Base-by-base conservation (phyloP, 345 rosid genomes). In the Limnanthes douglasii region DNA sequence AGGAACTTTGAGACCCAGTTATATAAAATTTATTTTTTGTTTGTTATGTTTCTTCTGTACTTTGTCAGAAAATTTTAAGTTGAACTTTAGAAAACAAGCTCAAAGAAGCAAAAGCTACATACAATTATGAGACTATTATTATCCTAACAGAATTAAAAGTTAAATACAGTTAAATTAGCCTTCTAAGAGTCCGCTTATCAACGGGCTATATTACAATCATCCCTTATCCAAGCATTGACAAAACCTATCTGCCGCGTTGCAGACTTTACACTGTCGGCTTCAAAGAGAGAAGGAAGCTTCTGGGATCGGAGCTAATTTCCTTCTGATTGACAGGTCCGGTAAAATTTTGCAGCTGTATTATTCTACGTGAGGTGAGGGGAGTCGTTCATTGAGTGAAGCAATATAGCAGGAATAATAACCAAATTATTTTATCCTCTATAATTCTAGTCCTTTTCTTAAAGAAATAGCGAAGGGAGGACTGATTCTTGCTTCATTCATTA, bases 301-400 rank as follows among this genome's bases (percentile, higher is more conserved):
- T 36, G 79, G 75, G 18, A 46, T 21, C 36, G 44, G 54, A 39
- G 67, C 56, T 39, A 68, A 53, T 49, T 48, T 66, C 41, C 64
- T 85, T 40, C 59, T 80, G 75, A 74, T 85, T 48, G 94, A 85
- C 64, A 73, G 88, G 88, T 81, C 57, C 59, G 62, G 31, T 37
- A 46, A 15, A 24, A 48, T 21, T 29, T 49, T 37, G 41, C 22
- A 16, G 17, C 17, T 35, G 37, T 34, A 11, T 20, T 36, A 18
- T 21, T 40, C 10, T 14, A 39, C 37, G 20, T 7, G 34, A 17
- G 23, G 3, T 29, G n/a, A n/a, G n/a, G n/a, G n/a, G n/a, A n/a
- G n/a, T n/a, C n/a, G n/a, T n/a, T n/a, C n/a, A n/a, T n/a, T n/a
- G n/a, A n/a, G n/a, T n/a, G n/a, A n/a, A n/a, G n/a, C n/a, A n/a